phyloP scores from a whole-genome alignment of 129 eudicot species.

The Flaveria robusta region DNA sequence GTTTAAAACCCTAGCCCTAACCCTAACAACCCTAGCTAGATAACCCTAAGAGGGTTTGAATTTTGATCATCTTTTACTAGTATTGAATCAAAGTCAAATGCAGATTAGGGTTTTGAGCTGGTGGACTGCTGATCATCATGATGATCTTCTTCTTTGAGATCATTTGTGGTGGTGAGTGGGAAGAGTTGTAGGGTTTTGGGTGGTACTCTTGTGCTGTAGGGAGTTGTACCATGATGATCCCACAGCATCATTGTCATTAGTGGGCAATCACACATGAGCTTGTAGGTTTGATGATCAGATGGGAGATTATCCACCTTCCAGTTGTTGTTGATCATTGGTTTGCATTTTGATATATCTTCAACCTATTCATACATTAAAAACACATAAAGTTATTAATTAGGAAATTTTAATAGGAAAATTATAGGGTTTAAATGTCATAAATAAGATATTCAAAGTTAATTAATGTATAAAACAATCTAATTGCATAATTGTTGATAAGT shows the following conservation, averaged over 20 bases:
- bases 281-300: constrained; percentile 27
- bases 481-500: background rate
- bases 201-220: constrained; percentile 42
- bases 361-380: constrained; percentile 6
- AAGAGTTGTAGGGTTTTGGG: constrained; percentile 87
- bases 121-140: background rate
- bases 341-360: constrained; percentile 36
- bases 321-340: constrained; percentile 26
- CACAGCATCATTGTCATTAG: constrained; percentile 47
- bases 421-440: constrained; percentile 9
- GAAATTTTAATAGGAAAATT: background rate
- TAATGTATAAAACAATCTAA: background rate
- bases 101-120: constrained; percentile 33
- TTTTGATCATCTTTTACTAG: constrained; percentile 23
- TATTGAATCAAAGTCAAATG: constrained; percentile 12
- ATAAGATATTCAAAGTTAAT: constrained; percentile 1
- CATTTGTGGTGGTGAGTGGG: constrained; percentile 56
- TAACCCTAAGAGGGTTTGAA: constrained; percentile 1
- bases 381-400: background rate
- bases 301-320: constrained; percentile 43
- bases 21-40: constrained; percentile 11
- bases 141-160: constrained; percentile 32
- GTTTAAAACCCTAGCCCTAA: constrained; percentile 13
- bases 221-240: constrained; percentile 37
- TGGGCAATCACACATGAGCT: constrained; percentile 38